A percentile compares a stretch with the other conserved stretches of the same genome.
Evolutionary conservation across 1,139 yeast genomes (phyloP).

Genomic region (Lipomyces yarrowii): DNA sequence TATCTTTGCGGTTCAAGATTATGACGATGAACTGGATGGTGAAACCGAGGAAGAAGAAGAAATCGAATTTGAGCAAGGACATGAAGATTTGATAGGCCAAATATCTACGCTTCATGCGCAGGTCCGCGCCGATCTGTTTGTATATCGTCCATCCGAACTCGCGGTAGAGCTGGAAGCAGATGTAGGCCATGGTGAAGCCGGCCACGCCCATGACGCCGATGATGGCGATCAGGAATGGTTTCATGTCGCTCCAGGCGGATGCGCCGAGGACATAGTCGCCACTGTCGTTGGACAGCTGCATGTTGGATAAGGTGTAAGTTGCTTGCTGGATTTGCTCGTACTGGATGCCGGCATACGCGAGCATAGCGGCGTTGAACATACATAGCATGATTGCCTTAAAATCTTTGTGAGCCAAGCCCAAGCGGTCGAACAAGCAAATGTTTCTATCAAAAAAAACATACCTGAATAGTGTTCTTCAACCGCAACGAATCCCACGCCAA

Average conservation of each 20-base stretch:
- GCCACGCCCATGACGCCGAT: constrained; percentile 52
- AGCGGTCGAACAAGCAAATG: no score
- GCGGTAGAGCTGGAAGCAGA: constrained; percentile 47
- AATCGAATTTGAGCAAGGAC: constrained; percentile 34
- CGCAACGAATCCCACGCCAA: constrained; percentile 51
- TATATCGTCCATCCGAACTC: constrained; percentile 56
- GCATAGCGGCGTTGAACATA: constrained; percentile 52
- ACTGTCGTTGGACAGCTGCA: constrained; percentile 25
- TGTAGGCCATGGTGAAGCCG: constrained; percentile 43
- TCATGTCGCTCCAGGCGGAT: constrained; percentile 35
- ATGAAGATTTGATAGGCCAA: constrained; percentile 46
- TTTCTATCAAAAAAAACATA: constrained; percentile 17
- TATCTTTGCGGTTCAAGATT: constrained; percentile 49
- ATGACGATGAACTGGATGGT: constrained; percentile 58
- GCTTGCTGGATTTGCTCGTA: constrained; percentile 48
- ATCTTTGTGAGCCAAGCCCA: no score
- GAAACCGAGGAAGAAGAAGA: constrained; percentile 49
- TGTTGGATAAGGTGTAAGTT: constrained; percentile 29
- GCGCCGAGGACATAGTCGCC: constrained; percentile 43
- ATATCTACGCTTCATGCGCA: constrained; percentile 48
- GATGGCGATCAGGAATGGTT: constrained; percentile 51
- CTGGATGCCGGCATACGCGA: constrained; percentile 56
- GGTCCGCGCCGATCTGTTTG: constrained; percentile 56
- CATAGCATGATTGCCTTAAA: constrained; percentile 47
- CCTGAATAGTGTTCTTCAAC: constrained; percentile 49